phyloP scores from a whole-genome alignment of 768 basidiomycete species.

The Leccinum rimulosum region DNA sequence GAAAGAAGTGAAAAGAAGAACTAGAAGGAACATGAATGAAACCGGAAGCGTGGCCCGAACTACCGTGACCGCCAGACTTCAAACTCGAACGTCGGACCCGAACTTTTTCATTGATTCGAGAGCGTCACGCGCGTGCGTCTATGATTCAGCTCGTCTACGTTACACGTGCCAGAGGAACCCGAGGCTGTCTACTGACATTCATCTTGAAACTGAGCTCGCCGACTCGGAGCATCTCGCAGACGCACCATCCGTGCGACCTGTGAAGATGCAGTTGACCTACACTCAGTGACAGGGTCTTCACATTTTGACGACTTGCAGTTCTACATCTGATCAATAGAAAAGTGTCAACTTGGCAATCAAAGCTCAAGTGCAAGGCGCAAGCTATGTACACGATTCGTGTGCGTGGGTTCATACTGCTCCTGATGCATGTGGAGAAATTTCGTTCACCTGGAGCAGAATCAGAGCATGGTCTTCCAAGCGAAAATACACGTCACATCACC shows the following conservation, averaged over 20 bases:
- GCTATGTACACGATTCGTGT: too few species aligned
- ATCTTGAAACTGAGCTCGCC: background rate
- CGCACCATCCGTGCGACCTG: background rate
- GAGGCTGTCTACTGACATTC: background rate
- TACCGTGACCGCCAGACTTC: background rate
- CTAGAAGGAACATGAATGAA: background rate
- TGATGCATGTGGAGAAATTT: background rate
- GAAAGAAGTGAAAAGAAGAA: background rate
- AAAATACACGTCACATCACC: background rate
- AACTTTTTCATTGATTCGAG: background rate
- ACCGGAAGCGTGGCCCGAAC: background rate
- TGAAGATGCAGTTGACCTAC: background rate
- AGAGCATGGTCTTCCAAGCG: background rate
- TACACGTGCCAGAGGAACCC: background rate
- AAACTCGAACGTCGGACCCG: background rate
- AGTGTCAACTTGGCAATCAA: background rate
- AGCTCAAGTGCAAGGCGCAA: background rate
- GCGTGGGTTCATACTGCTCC: background rate
- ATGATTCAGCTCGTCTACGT: background rate
- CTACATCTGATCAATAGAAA: background rate
- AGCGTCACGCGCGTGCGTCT: background rate
- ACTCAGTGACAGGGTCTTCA: background rate
- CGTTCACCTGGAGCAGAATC: background rate
- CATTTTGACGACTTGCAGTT: background rate
- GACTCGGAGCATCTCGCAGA: background rate